These are phyloP conservation scores for Aspergillus luchuensis DNA, from an alignment of 2,329 filamentous ascomycete genomes.

Conservation along the genomic window DNA sequence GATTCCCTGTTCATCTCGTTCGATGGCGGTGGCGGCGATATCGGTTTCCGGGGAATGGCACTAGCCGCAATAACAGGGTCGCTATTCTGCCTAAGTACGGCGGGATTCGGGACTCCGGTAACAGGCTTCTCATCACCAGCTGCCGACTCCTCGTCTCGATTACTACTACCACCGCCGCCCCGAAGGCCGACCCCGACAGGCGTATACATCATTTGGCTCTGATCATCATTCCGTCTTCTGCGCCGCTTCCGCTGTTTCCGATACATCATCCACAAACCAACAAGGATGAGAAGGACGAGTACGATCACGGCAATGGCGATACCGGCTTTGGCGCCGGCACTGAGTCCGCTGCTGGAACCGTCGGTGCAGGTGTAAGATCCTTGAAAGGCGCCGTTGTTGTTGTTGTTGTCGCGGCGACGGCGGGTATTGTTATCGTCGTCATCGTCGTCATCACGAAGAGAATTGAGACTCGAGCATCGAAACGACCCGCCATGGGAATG, in stretches of 20 bases:
- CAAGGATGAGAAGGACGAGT: constrained; percentile 29
- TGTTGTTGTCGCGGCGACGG: not conserved
- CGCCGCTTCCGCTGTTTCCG: constrained; percentile 10
- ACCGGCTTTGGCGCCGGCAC: constrained; percentile 32
- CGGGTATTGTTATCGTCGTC: not conserved
- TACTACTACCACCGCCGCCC: no score
- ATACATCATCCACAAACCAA: constrained; percentile 23
- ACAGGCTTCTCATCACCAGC: not conserved
- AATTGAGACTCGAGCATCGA: constrained; percentile 26
- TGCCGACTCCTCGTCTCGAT: not conserved
- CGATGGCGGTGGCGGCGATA: constrained; percentile 10
- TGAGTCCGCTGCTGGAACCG: constrained; percentile 19
- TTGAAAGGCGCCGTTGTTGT: constrained; percentile 16
- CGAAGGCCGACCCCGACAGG: not conserved
- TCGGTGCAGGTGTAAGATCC: constrained; percentile 25
- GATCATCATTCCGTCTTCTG: constrained; percentile 4
- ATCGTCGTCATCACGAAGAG: constrained; percentile 4
- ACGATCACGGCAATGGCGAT: constrained; percentile 45
- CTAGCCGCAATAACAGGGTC: not conserved
- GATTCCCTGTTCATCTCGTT: not conserved
- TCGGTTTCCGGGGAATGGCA: constrained; percentile 19
- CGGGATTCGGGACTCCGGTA: no score
- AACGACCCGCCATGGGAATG: constrained; percentile 21
- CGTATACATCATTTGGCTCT: not conserved
- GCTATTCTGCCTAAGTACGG: not conserved